Conservation (phyloP, 371 early-diverging fungal genomes). For the Mucor saturninus region DNA sequence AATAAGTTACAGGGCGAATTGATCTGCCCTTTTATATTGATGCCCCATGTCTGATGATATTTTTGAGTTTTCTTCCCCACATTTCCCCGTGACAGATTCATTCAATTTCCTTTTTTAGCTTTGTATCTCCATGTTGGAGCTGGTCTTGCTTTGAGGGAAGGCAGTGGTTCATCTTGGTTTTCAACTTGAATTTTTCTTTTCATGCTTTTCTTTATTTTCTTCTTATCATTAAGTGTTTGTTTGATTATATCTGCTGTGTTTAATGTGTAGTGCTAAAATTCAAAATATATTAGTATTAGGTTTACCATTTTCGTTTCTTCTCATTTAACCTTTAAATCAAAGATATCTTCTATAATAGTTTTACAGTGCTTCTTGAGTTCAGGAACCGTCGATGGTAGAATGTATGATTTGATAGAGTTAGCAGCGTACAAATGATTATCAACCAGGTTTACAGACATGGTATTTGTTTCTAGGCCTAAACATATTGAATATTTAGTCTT, state of each 20-base stretch:
- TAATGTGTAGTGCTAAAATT: background rate
- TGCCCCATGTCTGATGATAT: background rate
- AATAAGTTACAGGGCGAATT: slow-evolving; percentile 1
- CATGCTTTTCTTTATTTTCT: slow-evolving; percentile 16
- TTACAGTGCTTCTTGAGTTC: background rate
- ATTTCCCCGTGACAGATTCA: slow-evolving; percentile 20
- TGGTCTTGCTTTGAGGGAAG: too few species aligned
- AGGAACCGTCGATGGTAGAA: slow-evolving; percentile 3
- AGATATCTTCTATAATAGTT: background rate
- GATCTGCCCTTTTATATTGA: slow-evolving; percentile 4
- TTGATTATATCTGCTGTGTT: slow-evolving; percentile 7
- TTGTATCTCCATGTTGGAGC: too few species aligned
- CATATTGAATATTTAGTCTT: slow-evolving; percentile 6
- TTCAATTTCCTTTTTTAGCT: too few species aligned
- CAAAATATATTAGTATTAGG: too few species aligned
- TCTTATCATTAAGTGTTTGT: slow-evolving; percentile 3
- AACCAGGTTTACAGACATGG: background rate
- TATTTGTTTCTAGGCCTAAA: slow-evolving; percentile 5
- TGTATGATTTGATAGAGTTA: background rate
- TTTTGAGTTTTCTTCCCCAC: slow-evolving; percentile 19
- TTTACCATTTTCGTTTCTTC: too few species aligned
- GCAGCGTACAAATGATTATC: slow-evolving; percentile 4
- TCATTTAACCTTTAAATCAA: too few species aligned
- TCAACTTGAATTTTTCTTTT: slow-evolving; percentile 7
- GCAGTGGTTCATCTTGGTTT: background rate